Evolutionary conservation across 768 basidiomycete genomes (phyloP), one percentile per base, ranked within the genome.

Genomic region (Imleria badia): DNA sequence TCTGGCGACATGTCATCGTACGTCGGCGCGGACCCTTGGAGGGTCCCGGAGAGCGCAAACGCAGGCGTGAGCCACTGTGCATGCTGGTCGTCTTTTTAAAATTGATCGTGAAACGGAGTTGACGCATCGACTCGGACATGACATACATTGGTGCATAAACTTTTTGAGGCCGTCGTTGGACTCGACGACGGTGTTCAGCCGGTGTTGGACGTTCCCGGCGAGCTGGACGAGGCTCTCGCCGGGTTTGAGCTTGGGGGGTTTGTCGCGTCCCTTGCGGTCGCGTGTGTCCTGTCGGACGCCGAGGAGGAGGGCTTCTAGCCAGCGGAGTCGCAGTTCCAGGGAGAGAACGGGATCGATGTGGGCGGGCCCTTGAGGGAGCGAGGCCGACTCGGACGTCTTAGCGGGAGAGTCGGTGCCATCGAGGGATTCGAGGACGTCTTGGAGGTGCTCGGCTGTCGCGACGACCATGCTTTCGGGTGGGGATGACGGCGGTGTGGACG

Each of bases 271-370:
- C 66, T 76, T 61, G 72, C 74, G 66, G 70, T 79, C 57, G 69
- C 74, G 75, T 51, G 67, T 50, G 39, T 81, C 76, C 44, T 78
- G 78, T 46, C 78, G 80, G 20, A 85, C 78, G 38, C 91, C 91
- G 38, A 84, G 68, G 3, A 92, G 72, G 47, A 94, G 74, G 17
- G 89, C 88, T 66, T 92, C 91, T 2, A 94, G 75, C 88, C 89
- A 91, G 52, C 87, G 77, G 34, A 93, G 67, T 1, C 91, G 81
- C 20, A 94, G 74, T 61, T 92, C 86, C 12, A 94, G 73, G 3
- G 91, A 86, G 14, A 89, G 74, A 0, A 70, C 70, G 6, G 91
- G 86, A 33, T 87, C 81, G 42, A 93, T 84, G 22, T 45, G 17
- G 61, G 56, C 23, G 45, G 49, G 42, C 3, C 33, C 48, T n/a